phyloP scores from a whole-genome alignment of 176 grass and related monocot species.

The Zizania latifolia region DNA sequence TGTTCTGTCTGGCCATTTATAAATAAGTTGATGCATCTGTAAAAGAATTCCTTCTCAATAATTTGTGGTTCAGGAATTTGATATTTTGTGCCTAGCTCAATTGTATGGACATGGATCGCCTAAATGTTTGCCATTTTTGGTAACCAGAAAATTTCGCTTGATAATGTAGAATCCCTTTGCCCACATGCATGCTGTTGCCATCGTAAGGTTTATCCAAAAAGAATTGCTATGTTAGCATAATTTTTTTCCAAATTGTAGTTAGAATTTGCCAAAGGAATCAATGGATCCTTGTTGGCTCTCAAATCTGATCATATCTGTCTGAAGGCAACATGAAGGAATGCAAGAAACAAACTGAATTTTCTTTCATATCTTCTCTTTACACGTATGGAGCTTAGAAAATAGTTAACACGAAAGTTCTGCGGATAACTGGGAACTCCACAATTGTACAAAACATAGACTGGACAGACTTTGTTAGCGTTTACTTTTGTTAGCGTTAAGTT shows the following conservation, averaged over 20 bases:
- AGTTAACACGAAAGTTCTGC: background rate
- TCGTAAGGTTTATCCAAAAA: background rate
- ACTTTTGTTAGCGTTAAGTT: background rate
- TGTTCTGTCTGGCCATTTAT: conserved; percentile 27
- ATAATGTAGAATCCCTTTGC: conserved; percentile 21
- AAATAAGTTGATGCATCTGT: conserved; percentile 10
- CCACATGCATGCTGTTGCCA: conserved; percentile 17
- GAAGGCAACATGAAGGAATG: conserved; percentile 10
- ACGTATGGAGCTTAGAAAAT: background rate
- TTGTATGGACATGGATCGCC: conserved; percentile 18
- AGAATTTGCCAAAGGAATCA: background rate
- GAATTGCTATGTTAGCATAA: background rate
- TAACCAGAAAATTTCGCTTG: conserved; percentile 7
- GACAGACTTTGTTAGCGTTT: background rate
- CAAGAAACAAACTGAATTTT: conserved; percentile 17
- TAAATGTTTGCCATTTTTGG: background rate
- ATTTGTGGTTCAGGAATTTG: background rate
- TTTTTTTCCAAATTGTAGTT: background rate
- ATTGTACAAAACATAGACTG: background rate
- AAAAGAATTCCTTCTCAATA: conserved; percentile 18
- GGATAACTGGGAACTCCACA: background rate
- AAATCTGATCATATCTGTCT: conserved; percentile 30
- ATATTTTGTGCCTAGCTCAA: conserved; percentile 25
- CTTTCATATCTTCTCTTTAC: conserved; percentile 1
- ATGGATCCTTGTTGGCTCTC: background rate